phyloP scores from a whole-genome alignment of 441 rosid species.

The Corymbia calophylla region DNA sequence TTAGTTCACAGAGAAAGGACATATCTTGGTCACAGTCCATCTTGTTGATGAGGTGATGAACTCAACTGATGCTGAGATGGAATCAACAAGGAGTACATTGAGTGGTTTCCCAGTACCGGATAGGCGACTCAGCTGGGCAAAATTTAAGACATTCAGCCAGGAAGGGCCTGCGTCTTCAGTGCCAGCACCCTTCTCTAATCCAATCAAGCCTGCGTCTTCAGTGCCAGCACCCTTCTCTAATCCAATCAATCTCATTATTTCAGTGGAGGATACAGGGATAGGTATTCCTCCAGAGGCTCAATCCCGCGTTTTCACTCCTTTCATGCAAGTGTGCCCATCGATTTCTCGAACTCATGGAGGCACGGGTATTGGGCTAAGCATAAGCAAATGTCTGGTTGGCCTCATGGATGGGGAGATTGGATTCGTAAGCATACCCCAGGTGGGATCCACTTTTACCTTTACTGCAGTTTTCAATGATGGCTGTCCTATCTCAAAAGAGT shows the following conservation, averaged over 20 bases:
- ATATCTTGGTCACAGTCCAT: conserved; percentile 75
- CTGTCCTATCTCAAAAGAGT: conserved; percentile 28
- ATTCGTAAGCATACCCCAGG: conserved; percentile 62
- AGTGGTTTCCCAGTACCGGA: conserved; percentile 84
- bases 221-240: conserved; percentile 23
- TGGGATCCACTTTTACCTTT: conserved; percentile 84
- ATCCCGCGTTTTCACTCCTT: conserved; percentile 87
- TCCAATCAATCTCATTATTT: conserved; percentile 51
- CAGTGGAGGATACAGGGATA: conserved; percentile 91
- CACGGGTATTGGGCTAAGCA: conserved; percentile 94
- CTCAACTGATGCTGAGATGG: conserved; percentile 41
- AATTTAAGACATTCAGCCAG: conserved; percentile 43
- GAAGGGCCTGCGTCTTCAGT: conserved; percentile 22
- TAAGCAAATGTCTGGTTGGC: conserved; percentile 82
- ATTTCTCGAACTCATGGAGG: conserved; percentile 87
- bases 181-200: conserved; percentile 22
- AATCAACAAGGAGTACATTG: conserved; percentile 48
- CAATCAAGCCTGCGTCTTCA: conserved; percentile 20
- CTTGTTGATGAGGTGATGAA: conserved; percentile 71
- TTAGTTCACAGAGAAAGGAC: conserved; percentile 93
- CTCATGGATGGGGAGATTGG: conserved; percentile 91
- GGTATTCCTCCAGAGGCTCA: conserved; percentile 90
- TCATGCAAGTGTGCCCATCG: conserved; percentile 89
- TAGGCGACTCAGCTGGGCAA: conserved; percentile 58
- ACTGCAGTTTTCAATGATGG: conserved; percentile 66